Evolutionary conservation across 2,329 filamentous ascomycete species (phyloP).

Genomic region (Penicillium oxalicum): DNA sequence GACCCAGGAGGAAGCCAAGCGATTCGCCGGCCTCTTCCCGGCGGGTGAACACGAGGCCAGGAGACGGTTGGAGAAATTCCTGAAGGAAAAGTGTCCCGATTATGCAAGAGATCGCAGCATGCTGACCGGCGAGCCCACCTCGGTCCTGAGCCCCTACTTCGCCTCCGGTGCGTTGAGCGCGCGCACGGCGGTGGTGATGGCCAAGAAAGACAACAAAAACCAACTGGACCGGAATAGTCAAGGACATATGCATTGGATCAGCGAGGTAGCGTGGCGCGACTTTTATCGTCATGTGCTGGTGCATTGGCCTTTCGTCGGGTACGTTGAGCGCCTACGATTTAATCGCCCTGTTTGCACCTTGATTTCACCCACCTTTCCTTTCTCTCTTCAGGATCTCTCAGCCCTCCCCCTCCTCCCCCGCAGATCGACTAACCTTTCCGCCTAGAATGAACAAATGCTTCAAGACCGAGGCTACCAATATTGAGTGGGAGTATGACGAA

Average conservation of each 20-base stretch:
- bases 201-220: slow-evolving; percentile 55
- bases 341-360: no score
- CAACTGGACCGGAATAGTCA: slow-evolving; percentile 60
- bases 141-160: slow-evolving; percentile 65
- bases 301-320: slow-evolving; percentile 68
- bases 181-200: slow-evolving; percentile 59
- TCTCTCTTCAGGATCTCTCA: neutral
- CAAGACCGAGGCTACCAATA: slow-evolving; percentile 78
- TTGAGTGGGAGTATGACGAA: slow-evolving; percentile 72
- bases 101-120: slow-evolving; percentile 64
- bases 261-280: slow-evolving; percentile 78
- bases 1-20: slow-evolving; percentile 52
- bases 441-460: slow-evolving; percentile 65
- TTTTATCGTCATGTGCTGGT: slow-evolving; percentile 84
- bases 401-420: no score
- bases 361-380: no score
- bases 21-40: slow-evolving; percentile 60
- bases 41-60: slow-evolving; percentile 68
- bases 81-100: slow-evolving; percentile 54
- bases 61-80: slow-evolving; percentile 59
- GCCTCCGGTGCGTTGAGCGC: slow-evolving; percentile 63
- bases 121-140: slow-evolving; percentile 58
- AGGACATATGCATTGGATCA: slow-evolving; percentile 69
- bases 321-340: slow-evolving; percentile 1
- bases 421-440: slow-evolving; percentile 1